Percentiles rank a stretch among this genome's conserved stretches.
phyloP scores from a whole-genome alignment of 2,329 filamentous ascomycete genomes.

The Monosporascus sp. region DNA sequence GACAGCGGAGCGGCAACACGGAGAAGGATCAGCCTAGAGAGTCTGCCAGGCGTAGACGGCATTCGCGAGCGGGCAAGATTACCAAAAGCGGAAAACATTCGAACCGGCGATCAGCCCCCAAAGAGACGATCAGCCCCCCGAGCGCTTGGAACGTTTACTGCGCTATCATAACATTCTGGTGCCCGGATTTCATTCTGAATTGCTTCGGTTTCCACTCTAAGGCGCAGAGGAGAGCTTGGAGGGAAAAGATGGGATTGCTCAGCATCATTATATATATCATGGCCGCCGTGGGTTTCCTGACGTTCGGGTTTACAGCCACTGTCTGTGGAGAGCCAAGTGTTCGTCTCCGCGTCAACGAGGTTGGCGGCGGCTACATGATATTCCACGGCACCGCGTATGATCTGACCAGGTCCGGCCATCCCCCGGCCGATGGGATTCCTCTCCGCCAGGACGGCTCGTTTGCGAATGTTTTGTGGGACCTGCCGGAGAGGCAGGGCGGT shows the following conservation, averaged over 20 bases:
- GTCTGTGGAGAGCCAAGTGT: slow-evolving; percentile 72
- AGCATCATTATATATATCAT: slow-evolving; percentile 89
- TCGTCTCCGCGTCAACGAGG: slow-evolving; percentile 76
- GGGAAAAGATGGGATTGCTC: slow-evolving; percentile 95
- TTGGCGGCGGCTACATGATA: slow-evolving; percentile 83
- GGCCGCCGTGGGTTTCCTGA: slow-evolving; percentile 86
- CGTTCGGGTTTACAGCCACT: slow-evolving; percentile 87
- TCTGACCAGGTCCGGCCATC: slow-evolving; percentile 70
- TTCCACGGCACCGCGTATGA: slow-evolving; percentile 92
- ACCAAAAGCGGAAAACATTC: slow-evolving; percentile 51
- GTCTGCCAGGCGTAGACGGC: slow-evolving; percentile 33
- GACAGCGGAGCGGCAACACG: slow-evolving; percentile 29
- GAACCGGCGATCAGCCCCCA: slow-evolving; percentile 43
- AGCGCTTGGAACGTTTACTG: slow-evolving; percentile 96
- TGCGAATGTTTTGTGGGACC: slow-evolving; percentile 80
- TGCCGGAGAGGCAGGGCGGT: slow-evolving; percentile 77
- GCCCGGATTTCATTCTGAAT: slow-evolving; percentile 73
- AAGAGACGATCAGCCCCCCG: slow-evolving; percentile 67
- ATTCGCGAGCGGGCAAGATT: slow-evolving; percentile 53
- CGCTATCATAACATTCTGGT: slow-evolving; percentile 90
- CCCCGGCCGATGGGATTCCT: slow-evolving; percentile 72
- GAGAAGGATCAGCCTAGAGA: slow-evolving; percentile 31
- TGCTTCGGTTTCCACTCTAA: slow-evolving; percentile 83
- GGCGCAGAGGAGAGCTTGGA: slow-evolving; percentile 87
- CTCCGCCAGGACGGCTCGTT: slow-evolving; percentile 39